Base-by-base conservation (phyloP, 805 yeast genomes). In the Cyberlindnera petersonii region DNA sequence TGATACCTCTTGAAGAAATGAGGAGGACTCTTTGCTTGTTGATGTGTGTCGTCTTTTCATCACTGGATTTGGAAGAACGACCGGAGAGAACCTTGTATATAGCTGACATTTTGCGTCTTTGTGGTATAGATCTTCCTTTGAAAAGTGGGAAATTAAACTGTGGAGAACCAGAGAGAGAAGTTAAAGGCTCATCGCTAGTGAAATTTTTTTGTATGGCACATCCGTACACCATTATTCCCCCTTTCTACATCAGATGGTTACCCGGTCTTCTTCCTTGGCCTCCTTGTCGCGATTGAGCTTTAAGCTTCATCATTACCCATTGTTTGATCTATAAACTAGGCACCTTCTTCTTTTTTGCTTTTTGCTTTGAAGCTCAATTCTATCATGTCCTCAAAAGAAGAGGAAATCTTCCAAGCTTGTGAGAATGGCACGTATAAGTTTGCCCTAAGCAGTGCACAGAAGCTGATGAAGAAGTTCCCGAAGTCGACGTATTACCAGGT, bases 1-100 rank as follows among this genome's bases (percentile, higher is more conserved):
- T 88, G 41, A 91, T 85, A 50, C 98, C 98, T 62, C 98, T 78
- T 28, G 97, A 88, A 4, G 97, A 84, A 55, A 91, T 84, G 43
- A 93, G 72, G 44, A 93, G 69, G 27, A 89, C 86, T 55, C 96
- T 74, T 64, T 91, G 98, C 62, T 85, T 82, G 65, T 91, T 91
- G 63, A 77, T 75, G 60, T 78, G 84, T 47, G 74, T 71, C 51
- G 72, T 68, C 41, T 72, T 70, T 42, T 66, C 66, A 34, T 46
- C 52, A 8, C 51, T 53, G 15, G 56, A 52, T 40, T 60, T 64
- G 46, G 56, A 59, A 13, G 58, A 51, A 21, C 74, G 75, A 4
- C 69, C 68, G 17, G 81, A 69, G 33, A 85, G 63, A 3, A 86
- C 83, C 53, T 82, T 84, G 65, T 75, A 80, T 27, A 84, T 73